phyloP scores from a whole-genome alignment of 2,329 filamentous ascomycete genomes.

The Epicoccum nigrum region DNA sequence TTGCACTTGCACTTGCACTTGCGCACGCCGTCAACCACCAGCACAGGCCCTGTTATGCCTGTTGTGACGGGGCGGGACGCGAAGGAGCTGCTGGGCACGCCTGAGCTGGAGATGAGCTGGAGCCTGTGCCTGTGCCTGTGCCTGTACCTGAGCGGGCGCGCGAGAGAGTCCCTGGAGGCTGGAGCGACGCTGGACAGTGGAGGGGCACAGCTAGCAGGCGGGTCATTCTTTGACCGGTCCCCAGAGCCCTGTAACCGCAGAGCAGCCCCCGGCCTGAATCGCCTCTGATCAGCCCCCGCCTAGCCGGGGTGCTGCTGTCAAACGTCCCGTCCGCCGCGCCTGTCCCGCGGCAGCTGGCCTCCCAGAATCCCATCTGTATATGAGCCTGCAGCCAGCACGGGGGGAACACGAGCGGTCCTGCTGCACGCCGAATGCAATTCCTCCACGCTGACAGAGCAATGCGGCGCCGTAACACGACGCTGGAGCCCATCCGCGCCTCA shows the following conservation, averaged over 20 bases:
- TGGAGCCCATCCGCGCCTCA: conserved; percentile 3
- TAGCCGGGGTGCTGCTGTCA: conserved; percentile 6
- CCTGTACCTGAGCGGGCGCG: conserved; percentile 10
- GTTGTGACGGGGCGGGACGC: too few species aligned
- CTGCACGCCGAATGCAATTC: background rate
- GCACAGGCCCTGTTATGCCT: conserved; percentile 7
- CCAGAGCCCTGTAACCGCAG: background rate
- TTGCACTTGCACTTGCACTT: too few species aligned
- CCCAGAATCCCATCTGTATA: background rate
- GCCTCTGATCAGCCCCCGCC: conserved; percentile 4
- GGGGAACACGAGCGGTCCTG: background rate
- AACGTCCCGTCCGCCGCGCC: conserved; percentile 4
- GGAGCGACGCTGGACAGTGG: background rate
- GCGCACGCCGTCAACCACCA: too few species aligned
- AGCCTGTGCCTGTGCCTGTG: too few species aligned
- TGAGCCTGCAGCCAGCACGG: background rate
- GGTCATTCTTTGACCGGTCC: conserved; percentile 16
- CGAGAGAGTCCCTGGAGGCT: background rate
- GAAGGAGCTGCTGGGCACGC: conserved; percentile 3
- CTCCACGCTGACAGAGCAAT: background rate
- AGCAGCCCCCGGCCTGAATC: background rate
- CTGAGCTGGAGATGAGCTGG: background rate
- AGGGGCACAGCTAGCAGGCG: conserved; percentile 1
- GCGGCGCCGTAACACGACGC: background rate
- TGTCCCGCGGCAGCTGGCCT: background rate